A percentile compares a stretch with the other conserved stretches of the same genome.
These are phyloP conservation scores for Panaeolus papilionaceus DNA, from an alignment of 768 basidiomycete genomes.

Conservation along the genomic window DNA sequence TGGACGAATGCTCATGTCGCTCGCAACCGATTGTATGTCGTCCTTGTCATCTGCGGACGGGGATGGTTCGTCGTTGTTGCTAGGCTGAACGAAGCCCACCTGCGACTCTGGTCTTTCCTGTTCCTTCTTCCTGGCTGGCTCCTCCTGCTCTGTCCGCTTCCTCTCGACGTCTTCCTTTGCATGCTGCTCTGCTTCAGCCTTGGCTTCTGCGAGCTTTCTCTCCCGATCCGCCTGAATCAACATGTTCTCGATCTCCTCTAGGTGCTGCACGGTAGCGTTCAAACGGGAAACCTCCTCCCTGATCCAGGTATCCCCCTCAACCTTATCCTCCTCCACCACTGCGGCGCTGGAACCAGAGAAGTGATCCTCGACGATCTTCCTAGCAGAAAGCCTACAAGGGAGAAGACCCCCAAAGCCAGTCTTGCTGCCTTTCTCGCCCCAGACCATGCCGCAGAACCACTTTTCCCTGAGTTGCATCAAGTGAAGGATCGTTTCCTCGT, in stretches of 20 bases:
- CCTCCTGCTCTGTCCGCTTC: background rate
- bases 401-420: background rate
- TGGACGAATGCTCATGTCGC: background rate
- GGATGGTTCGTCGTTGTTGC: too few species aligned
- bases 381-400: background rate
- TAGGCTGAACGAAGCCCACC: too few species aligned
- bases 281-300: background rate
- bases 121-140: slow-evolving; percentile 5
- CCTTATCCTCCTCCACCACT: background rate
- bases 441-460: background rate
- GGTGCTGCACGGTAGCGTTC: background rate
- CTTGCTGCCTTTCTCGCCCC: background rate
- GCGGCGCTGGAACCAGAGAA: background rate
- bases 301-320: too few species aligned
- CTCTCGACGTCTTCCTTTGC: slow-evolving; percentile 3
- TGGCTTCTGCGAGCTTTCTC: background rate
- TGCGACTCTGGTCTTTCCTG: slow-evolving; percentile 16
- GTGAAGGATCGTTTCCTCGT: slow-evolving; percentile 1
- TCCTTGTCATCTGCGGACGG: background rate
- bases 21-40: slow-evolving; percentile 15
- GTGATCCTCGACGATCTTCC: background rate
- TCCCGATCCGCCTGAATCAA: background rate
- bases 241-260: background rate
- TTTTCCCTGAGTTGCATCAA: background rate
- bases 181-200: background rate